phyloP scores from a whole-genome alignment of 1,139 yeast species.

The Arxiozyma telluris region DNA sequence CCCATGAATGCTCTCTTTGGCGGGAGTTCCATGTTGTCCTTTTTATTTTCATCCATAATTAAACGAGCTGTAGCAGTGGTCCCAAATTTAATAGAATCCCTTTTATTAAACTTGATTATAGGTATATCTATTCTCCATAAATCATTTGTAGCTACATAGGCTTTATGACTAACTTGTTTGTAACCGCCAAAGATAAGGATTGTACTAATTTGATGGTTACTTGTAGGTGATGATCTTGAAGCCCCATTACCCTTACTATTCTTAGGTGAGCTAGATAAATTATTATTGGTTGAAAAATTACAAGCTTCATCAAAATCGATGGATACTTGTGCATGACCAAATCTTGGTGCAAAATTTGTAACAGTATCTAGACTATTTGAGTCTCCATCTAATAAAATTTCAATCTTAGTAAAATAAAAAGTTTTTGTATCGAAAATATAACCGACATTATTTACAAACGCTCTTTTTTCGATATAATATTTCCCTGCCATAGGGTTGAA shows the following conservation, averaged over 20 bases:
- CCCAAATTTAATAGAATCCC: conserved; percentile 29
- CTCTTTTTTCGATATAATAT: conserved; percentile 27
- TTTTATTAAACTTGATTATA: conserved; percentile 29
- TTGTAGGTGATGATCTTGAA: neutral
- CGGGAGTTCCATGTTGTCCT: conserved; percentile 23
- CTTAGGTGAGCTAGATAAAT: neutral
- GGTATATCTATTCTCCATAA: conserved; percentile 41
- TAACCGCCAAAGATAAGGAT: conserved; percentile 41
- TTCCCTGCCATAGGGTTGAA: conserved; percentile 25
- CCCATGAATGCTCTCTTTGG: conserved; percentile 32
- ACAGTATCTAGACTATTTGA: neutral
- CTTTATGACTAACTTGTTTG: conserved; percentile 18
- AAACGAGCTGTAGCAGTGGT: conserved; percentile 30
- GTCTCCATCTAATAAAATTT: conserved; percentile 15
- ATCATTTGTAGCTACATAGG: conserved; percentile 38
- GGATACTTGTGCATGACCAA: conserved; percentile 37
- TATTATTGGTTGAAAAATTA: neutral
- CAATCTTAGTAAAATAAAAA: conserved; percentile 32
- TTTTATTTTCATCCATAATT: conserved; percentile 13
- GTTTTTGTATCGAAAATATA: conserved; percentile 37
- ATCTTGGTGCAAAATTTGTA: conserved; percentile 37
- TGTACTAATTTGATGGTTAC: conserved; percentile 12
- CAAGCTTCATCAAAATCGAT: conserved; percentile 7
- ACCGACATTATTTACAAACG: conserved; percentile 32
- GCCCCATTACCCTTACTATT: neutral